Conservation (phyloP, 768 basidiomycete genomes). For the Cyclocybe aegerita region DNA sequence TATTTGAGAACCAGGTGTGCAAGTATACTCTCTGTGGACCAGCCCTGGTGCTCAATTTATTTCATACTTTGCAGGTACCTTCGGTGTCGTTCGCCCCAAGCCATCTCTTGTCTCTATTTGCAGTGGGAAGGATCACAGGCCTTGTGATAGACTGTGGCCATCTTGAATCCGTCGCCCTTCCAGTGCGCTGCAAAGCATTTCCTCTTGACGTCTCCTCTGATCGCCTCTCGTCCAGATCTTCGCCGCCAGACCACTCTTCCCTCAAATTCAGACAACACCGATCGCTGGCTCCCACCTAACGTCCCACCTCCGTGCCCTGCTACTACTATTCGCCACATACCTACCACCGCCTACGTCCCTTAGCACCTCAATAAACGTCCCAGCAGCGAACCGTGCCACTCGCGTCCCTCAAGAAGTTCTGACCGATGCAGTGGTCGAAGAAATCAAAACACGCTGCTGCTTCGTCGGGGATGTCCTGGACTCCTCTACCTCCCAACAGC, state of each 20-base stretch:
- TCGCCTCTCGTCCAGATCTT: conserved; percentile 64
- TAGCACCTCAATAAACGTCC: conserved; percentile 60
- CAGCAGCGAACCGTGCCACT: conserved; percentile 58
- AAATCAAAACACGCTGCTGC: conserved; percentile 87
- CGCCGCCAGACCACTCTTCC: conserved; percentile 83
- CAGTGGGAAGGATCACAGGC: conserved; percentile 88
- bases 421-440: conserved; percentile 79
- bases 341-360: conserved; percentile 78
- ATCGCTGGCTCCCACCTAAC: conserved; percentile 83
- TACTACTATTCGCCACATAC: conserved; percentile 82
- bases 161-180: conserved; percentile 84
- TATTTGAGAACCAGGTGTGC: conserved; percentile 89
- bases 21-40: background rate
- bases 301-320: conserved; percentile 75
- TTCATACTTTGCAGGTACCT: conserved; percentile 61
- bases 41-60: background rate
- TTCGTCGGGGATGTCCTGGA: conserved; percentile 75
- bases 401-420: conserved; percentile 80
- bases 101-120: conserved; percentile 81
- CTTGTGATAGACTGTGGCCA: conserved; percentile 93
- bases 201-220: background rate
- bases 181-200: conserved; percentile 51
- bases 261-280: conserved; percentile 81
- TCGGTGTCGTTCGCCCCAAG: conserved; percentile 92
- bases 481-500: conserved; percentile 10